Percentiles rank a stretch among this genome's conserved stretches.
phyloP scores from a whole-genome alignment of 805 yeast genomes.

The Starmerella riodocensis region DNA sequence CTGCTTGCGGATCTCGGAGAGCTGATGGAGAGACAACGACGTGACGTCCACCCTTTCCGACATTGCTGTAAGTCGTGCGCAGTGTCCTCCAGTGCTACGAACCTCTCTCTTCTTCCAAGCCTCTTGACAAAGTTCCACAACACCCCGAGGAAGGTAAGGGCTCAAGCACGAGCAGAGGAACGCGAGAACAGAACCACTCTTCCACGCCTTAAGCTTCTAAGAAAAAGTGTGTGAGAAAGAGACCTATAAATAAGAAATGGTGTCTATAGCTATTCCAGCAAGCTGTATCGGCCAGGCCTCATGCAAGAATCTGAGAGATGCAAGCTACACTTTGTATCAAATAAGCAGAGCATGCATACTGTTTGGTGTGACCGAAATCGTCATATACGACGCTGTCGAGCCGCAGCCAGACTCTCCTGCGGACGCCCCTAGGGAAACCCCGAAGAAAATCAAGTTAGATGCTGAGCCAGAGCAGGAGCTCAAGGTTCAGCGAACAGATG shows the following conservation, averaged over 20 bases:
- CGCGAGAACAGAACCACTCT: too few relatives aligned
- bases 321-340: constrained; percentile 61
- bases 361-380: constrained; percentile 60
- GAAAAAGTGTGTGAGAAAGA: too few relatives aligned
- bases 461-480: constrained; percentile 16
- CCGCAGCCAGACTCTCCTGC: constrained; percentile 8
- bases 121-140: too few relatives aligned
- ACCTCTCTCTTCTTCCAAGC: too few relatives aligned
- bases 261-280: constrained; percentile 55
- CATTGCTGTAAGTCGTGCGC: too few relatives aligned
- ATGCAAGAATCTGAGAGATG: constrained; percentile 57
- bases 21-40: constrained; percentile 63
- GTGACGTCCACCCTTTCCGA: constrained; percentile 12
- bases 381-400: constrained; percentile 45
- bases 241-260: constrained; percentile 16
- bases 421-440: constrained; percentile 23
- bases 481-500: neutral
- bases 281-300: constrained; percentile 41
- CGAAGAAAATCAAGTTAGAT: constrained; percentile 25
- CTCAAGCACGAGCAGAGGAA: too few relatives aligned
- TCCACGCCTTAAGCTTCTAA: too few relatives aligned
- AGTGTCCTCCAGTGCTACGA: too few relatives aligned
- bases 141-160: too few relatives aligned
- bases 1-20: constrained; percentile 67
- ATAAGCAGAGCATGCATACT: constrained; percentile 62